A percentile compares a stretch with the other conserved stretches of the same genome.
Conservation (phyloP, 345 rosid genomes). For the Salix brachista region DNA sequence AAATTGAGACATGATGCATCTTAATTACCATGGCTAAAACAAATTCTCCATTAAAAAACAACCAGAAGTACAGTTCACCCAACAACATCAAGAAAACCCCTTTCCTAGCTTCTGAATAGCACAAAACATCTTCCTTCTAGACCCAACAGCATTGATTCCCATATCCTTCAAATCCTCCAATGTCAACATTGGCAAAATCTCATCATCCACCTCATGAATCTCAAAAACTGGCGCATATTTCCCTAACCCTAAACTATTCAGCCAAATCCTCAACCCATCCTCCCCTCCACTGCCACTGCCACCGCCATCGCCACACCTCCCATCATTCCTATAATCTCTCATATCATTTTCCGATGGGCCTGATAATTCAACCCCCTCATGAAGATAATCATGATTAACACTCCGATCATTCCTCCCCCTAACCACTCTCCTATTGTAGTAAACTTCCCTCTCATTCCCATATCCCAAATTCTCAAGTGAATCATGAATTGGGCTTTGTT, state of each 20-base stretch:
- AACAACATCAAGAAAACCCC: conserved; percentile 54
- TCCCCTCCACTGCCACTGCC: conserved; percentile 29
- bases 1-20: conserved; percentile 44
- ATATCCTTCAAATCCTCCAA: conserved; percentile 87
- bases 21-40: conserved; percentile 46
- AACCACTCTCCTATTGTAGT: conserved; percentile 19
- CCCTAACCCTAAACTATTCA: conserved; percentile 63
- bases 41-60: conserved; percentile 16
- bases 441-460: conserved; percentile 38
- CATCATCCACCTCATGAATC: conserved; percentile 85
- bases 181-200: conserved; percentile 72
- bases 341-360: conserved; percentile 51
- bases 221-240: conserved; percentile 75
- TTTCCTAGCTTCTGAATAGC: conserved; percentile 73
- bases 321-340: conserved; percentile 37
- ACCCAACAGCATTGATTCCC: conserved; percentile 86
- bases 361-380: conserved; percentile 44
- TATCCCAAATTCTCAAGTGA: conserved; percentile 58
- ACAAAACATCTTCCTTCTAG: conserved; percentile 75
- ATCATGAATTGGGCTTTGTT: conserved; percentile 45
- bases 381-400: conserved; percentile 13
- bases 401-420: conserved; percentile 24
- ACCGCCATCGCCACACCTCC: conserved; percentile 28
- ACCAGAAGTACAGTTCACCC: conserved; percentile 14
- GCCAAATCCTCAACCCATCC: conserved; percentile 64